phyloP scores from a whole-genome alignment of 495 filamentous ascomycete genomes.

The Entonaema liquescens region DNA sequence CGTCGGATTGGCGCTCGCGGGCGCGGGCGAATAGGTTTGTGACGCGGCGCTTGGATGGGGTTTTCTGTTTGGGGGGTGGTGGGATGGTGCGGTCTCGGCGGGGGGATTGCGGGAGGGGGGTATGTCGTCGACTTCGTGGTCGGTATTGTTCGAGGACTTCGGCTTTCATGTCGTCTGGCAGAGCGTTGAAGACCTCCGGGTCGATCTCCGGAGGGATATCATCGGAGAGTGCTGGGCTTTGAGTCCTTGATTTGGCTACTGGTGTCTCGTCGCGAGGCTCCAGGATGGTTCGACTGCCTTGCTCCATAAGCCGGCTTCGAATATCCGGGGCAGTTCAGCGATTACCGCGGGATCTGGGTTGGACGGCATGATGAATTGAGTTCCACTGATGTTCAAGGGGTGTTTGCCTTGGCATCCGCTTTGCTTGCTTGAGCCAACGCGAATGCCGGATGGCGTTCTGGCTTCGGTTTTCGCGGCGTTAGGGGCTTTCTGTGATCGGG shows the following conservation, averaged over 20 bases:
- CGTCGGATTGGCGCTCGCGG: conserved; percentile 52
- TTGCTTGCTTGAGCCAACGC: conserved; percentile 63
- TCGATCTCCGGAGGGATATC: conserved; percentile 67
- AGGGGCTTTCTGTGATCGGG: conserved; percentile 55
- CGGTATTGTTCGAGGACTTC: conserved; percentile 79
- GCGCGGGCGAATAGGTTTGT: conserved; percentile 55
- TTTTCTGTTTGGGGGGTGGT: conserved; percentile 60
- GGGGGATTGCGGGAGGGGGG: conserved; percentile 65
- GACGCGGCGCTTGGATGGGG: conserved; percentile 68
- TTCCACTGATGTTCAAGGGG: conserved; percentile 79
- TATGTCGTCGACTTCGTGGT: conserved; percentile 49
- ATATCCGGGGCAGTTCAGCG: conserved; percentile 84
- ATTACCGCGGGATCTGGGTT: conserved; percentile 79
- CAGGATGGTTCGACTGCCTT: conserved; percentile 37
- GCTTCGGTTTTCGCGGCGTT: conserved; percentile 73
- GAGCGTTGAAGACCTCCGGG: conserved; percentile 74
- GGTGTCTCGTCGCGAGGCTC: conserved; percentile 40
- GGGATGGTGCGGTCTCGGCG: conserved; percentile 60
- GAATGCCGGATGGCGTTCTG: conserved; percentile 59
- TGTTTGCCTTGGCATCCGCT: conserved; percentile 65
- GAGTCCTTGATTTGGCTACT: conserved; percentile 40
- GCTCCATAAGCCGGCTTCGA: conserved; percentile 70
- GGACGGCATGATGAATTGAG: conserved; percentile 87
- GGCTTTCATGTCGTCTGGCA: conserved; percentile 83
- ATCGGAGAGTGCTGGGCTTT: conserved; percentile 52